phyloP scores from a whole-genome alignment of 2,329 filamentous ascomycete species.

The Venturia effusa region DNA sequence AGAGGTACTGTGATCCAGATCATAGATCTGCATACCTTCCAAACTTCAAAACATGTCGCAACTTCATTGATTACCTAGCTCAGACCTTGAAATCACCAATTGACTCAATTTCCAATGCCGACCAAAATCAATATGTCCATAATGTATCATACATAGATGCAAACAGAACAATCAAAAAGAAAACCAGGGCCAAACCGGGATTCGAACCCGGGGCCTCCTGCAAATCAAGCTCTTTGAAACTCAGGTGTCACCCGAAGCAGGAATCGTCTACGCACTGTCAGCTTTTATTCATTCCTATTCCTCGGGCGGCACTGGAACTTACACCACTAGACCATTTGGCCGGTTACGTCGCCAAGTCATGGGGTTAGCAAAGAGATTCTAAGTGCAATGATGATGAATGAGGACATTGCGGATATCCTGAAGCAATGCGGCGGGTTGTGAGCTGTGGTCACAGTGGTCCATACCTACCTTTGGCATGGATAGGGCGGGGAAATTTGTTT shows the following conservation, averaged over 20 bases:
- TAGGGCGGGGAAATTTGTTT: no score
- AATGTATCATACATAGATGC: neutral
- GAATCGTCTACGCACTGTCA: neutral
- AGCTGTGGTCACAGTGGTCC: no score
- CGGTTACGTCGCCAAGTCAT: neutral
- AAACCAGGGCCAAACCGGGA: neutral
- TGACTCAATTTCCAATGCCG: no score
- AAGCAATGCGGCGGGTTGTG: neutral
- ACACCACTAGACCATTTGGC: conserved; percentile 7
- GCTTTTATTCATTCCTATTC: neutral
- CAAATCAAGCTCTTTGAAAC: neutral
- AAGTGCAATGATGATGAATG: neutral
- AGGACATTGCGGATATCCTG: neutral
- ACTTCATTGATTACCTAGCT: no score
- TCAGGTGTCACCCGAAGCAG: neutral
- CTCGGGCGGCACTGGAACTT: neutral
- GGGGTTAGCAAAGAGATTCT: neutral
- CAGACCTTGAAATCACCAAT: no score
- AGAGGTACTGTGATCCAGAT: no score
- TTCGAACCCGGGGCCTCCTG: conserved; percentile 4
- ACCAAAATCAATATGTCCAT: no score
- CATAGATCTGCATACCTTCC: no score
- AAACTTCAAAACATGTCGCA: no score
- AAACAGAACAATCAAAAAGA: neutral
- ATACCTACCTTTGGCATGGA: no score